phyloP scores from a whole-genome alignment of 73 alveolate species.

The Durusdinium trenchii region DNA sequence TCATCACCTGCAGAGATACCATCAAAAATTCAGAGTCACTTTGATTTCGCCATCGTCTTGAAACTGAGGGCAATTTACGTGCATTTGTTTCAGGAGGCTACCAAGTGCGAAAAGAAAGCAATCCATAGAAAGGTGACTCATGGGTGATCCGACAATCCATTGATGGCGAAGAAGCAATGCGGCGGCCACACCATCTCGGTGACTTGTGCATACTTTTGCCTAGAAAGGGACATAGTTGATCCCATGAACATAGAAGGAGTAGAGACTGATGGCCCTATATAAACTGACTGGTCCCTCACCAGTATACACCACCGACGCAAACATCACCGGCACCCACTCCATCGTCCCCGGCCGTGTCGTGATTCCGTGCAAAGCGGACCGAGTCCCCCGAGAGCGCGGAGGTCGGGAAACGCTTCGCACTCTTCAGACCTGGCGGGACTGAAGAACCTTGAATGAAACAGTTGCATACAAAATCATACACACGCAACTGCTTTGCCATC shows the following conservation, averaged over 20 bases:
- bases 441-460: background rate
- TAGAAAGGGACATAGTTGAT: background rate
- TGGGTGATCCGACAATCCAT: too few species aligned
- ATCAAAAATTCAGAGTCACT: too few species aligned
- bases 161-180: too few species aligned
- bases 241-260: too few species aligned
- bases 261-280: too few species aligned
- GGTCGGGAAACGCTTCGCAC: slow-evolving; percentile 7
- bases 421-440: background rate
- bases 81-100: too few species aligned
- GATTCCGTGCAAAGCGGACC: slow-evolving; percentile 91
- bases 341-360: slow-evolving; percentile 56
- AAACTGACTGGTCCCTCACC: too few species aligned
- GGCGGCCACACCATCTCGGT: too few species aligned
- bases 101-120: too few species aligned
- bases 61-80: too few species aligned
- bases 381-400: slow-evolving; percentile 57
- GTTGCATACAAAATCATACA: background rate
- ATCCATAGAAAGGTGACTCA: too few species aligned
- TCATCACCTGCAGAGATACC: slow-evolving; percentile 69
- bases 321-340: background rate
- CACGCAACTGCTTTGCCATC: background rate
- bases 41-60: too few species aligned
- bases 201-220: background rate
- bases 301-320: background rate